phyloP scores from a whole-genome alignment of 1,139 yeast genomes.

The Nematodospora anomalae region DNA sequence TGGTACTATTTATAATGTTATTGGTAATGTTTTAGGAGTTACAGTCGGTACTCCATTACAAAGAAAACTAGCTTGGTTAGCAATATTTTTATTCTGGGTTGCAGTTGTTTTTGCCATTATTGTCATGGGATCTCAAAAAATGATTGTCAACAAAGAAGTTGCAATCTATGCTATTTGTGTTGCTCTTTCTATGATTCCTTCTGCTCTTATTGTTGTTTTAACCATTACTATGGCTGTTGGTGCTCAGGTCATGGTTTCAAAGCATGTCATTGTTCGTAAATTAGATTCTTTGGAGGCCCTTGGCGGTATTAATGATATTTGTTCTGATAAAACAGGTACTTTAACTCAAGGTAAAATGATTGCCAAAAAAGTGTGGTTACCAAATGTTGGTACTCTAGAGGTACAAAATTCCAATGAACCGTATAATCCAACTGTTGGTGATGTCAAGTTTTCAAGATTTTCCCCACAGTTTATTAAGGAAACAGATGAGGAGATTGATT shows the following conservation, averaged over 20 bases:
- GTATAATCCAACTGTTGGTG: slow-evolving; percentile 70
- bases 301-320: slow-evolving; percentile 78
- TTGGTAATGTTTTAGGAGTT: slow-evolving; percentile 73
- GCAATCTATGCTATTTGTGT: slow-evolving; percentile 87
- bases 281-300: slow-evolving; percentile 78
- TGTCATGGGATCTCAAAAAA: slow-evolving; percentile 76
- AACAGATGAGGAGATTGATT: slow-evolving; percentile 39
- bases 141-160: slow-evolving; percentile 65
- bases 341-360: slow-evolving; percentile 81
- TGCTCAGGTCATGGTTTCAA: slow-evolving; percentile 71
- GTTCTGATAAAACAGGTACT: slow-evolving; percentile 57
- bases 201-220: slow-evolving; percentile 75
- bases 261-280: slow-evolving; percentile 74
- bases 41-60: slow-evolving; percentile 78
- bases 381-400: slow-evolving; percentile 64
- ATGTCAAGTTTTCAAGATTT: slow-evolving; percentile 38
- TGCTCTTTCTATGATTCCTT: slow-evolving; percentile 82
- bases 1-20: slow-evolving; percentile 39
- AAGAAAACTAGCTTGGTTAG: slow-evolving; percentile 65
- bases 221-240: slow-evolving; percentile 91
- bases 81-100: slow-evolving; percentile 63
- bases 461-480: slow-evolving; percentile 45
- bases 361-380: slow-evolving; percentile 72
- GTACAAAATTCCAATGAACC: slow-evolving; percentile 67
- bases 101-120: slow-evolving; percentile 78